Conservation (phyloP, 495 filamentous ascomycete genomes). For the Aspergillus biplanus region DNA sequence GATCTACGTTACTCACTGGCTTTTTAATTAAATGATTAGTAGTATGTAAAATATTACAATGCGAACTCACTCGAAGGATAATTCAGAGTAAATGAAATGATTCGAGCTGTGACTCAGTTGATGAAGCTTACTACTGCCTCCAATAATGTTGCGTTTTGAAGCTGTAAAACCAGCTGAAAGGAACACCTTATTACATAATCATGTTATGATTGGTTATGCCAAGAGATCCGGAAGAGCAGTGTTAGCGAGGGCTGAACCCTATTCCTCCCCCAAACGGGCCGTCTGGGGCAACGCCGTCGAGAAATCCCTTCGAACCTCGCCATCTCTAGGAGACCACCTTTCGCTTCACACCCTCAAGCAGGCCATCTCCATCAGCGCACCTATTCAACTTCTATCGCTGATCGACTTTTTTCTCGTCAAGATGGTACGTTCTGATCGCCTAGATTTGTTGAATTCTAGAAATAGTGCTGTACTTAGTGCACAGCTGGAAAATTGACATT, state of each 20-base stretch:
- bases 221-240: conserved; percentile 27
- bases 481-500: conserved; percentile 1
- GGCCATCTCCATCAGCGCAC: conserved; percentile 54
- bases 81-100: too few relatives aligned
- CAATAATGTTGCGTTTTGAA: too few relatives aligned
- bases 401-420: conserved; percentile 53
- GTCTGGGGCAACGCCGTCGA: conserved; percentile 24
- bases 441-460: conserved; percentile 14
- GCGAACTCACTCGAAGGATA: too few relatives aligned
- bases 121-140: too few relatives aligned
- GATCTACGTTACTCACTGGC: too few relatives aligned
- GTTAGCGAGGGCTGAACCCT: conserved; percentile 52
- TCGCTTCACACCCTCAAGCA: conserved; percentile 44
- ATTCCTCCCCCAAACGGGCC: conserved; percentile 37
- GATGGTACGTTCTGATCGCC: conserved; percentile 44
- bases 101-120: too few relatives aligned
- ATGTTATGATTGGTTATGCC: conserved; percentile 32
- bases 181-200: conserved; percentile 3
- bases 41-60: too few relatives aligned
- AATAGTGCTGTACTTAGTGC: conserved; percentile 1
- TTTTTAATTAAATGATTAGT: too few relatives aligned
- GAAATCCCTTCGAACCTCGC: conserved; percentile 47
- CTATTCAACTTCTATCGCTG: conserved; percentile 52
- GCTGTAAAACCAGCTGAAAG: too few relatives aligned
- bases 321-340: conserved; percentile 42